Evolutionary conservation across 2,329 filamentous ascomycete species (phyloP).

Genomic region (Botrytis fabae): DNA sequence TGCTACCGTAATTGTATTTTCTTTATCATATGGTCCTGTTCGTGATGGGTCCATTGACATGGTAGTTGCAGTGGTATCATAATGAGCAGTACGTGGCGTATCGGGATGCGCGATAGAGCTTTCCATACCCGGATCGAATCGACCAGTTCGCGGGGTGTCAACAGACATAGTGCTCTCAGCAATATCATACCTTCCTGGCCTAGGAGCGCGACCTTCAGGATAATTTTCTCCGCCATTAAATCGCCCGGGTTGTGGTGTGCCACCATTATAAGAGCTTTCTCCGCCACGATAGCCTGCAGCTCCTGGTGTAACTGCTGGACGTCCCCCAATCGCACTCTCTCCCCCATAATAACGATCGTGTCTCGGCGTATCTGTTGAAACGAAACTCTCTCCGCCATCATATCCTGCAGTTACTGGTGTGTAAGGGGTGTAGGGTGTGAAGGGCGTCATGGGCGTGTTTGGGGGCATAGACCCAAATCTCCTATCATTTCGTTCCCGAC

Average conservation of each 20-base stretch:
- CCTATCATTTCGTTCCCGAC: slow-evolving; percentile 3
- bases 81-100: slow-evolving; percentile 29
- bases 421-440: slow-evolving; percentile 15
- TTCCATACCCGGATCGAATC: slow-evolving; percentile 20
- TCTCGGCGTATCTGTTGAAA: slow-evolving; percentile 13
- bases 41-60: slow-evolving; percentile 15
- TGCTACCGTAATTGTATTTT: slow-evolving; percentile 17
- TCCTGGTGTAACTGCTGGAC: slow-evolving; percentile 8
- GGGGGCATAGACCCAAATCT: slow-evolving; percentile 17
- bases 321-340: not conserved
- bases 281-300: slow-evolving; percentile 13
- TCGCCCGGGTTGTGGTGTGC: slow-evolving; percentile 1
- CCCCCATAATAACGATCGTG: slow-evolving; percentile 9
- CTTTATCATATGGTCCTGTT: slow-evolving; percentile 28
- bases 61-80: slow-evolving; percentile 35
- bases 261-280: slow-evolving; percentile 9
- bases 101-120: slow-evolving; percentile 17
- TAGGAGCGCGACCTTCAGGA: slow-evolving; percentile 11
- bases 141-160: slow-evolving; percentile 17
- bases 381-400: slow-evolving; percentile 19
- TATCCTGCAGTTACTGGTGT: slow-evolving; percentile 19
- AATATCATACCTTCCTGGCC: slow-evolving; percentile 11
- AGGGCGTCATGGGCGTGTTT: slow-evolving; percentile 22
- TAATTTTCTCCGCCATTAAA: slow-evolving; percentile 15
- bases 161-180: slow-evolving; percentile 17